phyloP scores from a whole-genome alignment of 2,329 filamentous ascomycete genomes.

The Xylaria sp. region DNA sequence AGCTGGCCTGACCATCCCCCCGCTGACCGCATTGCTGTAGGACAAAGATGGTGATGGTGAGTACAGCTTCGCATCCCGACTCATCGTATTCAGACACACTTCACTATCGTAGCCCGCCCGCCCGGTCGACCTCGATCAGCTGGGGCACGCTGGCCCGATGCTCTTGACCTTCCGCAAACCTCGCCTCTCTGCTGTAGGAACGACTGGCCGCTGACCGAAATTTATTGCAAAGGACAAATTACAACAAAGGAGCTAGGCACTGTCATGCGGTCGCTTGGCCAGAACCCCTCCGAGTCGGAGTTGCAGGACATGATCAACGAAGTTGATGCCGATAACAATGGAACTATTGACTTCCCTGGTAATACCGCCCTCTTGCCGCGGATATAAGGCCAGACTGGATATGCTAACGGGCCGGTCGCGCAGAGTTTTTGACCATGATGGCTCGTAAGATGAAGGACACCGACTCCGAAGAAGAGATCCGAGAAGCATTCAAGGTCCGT shows the following conservation, averaged over 20 bases:
- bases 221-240: slow-evolving; percentile 63
- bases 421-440: slow-evolving; percentile 92
- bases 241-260: slow-evolving; percentile 87
- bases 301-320: slow-evolving; percentile 94
- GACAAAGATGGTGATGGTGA: slow-evolving; percentile 89
- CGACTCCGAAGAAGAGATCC: slow-evolving; percentile 85
- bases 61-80: slow-evolving; percentile 29
- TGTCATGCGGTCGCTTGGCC: slow-evolving; percentile 83
- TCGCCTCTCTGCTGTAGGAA: not conserved
- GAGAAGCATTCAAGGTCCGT: slow-evolving; percentile 77
- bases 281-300: slow-evolving; percentile 86
- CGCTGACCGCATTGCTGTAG: slow-evolving; percentile 39
- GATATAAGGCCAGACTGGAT: not conserved
- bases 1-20: slow-evolving; percentile 19
- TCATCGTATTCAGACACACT: not conserved
- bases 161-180: not conserved
- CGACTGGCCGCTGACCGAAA: slow-evolving; percentile 14
- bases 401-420: slow-evolving; percentile 27
- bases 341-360: slow-evolving; percentile 89
- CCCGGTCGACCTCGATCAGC: not conserved
- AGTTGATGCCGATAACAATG: slow-evolving; percentile 88
- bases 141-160: not conserved
- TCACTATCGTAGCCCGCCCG: not conserved
- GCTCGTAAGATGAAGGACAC: slow-evolving; percentile 92
- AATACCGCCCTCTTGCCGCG: slow-evolving; percentile 32